A percentile compares a stretch with the other conserved stretches of the same genome.
phyloP scores from a whole-genome alignment of 176 grass and related monocot genomes.

The Alloteropsis semialata region DNA sequence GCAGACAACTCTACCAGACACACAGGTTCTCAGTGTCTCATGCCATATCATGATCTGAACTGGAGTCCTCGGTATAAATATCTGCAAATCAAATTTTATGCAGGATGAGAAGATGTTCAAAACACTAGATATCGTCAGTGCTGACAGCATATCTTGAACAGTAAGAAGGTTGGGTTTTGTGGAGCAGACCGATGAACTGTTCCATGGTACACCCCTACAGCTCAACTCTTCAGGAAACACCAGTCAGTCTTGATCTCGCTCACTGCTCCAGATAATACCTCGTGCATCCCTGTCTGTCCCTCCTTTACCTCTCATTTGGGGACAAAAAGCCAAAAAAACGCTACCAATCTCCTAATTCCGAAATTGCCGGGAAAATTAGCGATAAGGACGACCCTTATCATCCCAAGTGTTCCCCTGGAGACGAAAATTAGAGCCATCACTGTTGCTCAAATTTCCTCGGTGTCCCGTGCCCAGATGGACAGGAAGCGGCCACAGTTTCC shows the following conservation, averaged over 20 bases:
- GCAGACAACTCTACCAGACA: not conserved
- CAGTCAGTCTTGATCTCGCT: not conserved
- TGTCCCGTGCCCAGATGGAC: not conserved
- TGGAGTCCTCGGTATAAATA: not conserved
- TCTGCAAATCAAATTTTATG: not conserved
- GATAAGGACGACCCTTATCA: constrained; percentile 3
- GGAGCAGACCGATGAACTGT: not conserved
- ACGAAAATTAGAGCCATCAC: not conserved
- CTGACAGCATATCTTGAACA: not conserved
- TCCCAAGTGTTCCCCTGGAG: constrained; percentile 23
- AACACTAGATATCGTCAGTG: not conserved
- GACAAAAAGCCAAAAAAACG: not conserved
- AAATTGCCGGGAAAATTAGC: not conserved
- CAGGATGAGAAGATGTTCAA: not conserved
- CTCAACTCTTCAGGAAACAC: not conserved
- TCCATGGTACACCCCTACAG: not conserved
- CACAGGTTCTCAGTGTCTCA: not conserved
- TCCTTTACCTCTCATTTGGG: not conserved
- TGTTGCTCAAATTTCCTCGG: constrained; percentile 12
- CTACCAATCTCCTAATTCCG: not conserved
- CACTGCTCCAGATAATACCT: not conserved
- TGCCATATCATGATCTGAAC: not conserved
- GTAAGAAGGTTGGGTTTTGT: not conserved
- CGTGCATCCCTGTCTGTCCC: not conserved
- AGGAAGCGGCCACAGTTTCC: constrained; percentile 6